Base-by-base conservation (phyloP, 495 filamentous ascomycete species). In the Trichoderma virens region DNA sequence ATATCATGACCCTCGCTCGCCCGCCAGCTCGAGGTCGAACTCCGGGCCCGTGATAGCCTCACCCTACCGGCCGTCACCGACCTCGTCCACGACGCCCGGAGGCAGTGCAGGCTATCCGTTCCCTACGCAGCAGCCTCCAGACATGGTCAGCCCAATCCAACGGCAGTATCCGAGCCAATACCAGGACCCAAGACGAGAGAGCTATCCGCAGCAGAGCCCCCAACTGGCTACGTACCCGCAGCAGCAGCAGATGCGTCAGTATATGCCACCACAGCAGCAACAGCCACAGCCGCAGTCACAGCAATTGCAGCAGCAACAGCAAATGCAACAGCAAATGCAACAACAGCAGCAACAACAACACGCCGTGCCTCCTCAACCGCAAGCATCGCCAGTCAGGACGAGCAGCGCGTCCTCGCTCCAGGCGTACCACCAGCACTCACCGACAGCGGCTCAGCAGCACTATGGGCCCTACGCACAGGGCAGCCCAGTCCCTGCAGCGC, bases 71-170 rank as follows among this genome's bases (percentile, higher is more conserved):
- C 80, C 76, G 43, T 79, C 77, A 32, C 79, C 79, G 5, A 76
- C 74, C 2, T 76, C 77, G 16, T 79, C 79, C 20, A 59, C 76
- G 34, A 41, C 61, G 60, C 75, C 75, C 67, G 71, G 67, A 14
- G 67, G 70, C n/a, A 74, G 73, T 70, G 75, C 70, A 62, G 79
- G 80, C 60, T 87, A 84, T 66, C 82, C 82, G 7, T 85, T 85
- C 63, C 80, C 81, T 25, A 72, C 76, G 54, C 72, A 75, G n/a
- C 76, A 75, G n/a, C 76, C 79, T 45, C 82, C 82, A 62, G 80
- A 77, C 62, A 80, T 83, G n/a, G 73, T 79, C 30, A 80, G 78
- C 66, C 79, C 79, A 62, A 71, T 77, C 65, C 78, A 79, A 72
- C 78, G 73, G 59, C 80, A 79, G 64, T 80, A 80, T 69, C 75